These are phyloP conservation scores for Yamadazyma nakazawae DNA, from an alignment of 805 yeast genomes.

Conservation along the genomic window DNA sequence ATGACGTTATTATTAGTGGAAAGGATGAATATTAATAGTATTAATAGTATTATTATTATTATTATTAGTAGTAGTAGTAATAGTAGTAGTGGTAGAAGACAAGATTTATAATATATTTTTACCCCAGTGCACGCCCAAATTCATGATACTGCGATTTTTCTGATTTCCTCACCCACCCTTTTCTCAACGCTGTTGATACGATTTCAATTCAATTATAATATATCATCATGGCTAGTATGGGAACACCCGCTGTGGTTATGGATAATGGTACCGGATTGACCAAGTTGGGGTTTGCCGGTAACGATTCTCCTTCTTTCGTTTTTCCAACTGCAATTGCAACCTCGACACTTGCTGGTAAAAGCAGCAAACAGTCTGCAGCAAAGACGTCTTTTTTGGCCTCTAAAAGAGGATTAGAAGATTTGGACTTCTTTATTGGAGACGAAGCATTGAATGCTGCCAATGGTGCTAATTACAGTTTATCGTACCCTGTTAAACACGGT, in stretches of 20 bases:
- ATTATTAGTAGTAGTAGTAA: too few species aligned
- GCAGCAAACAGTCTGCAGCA: slow-evolving; percentile 40
- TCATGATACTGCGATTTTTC: background rate
- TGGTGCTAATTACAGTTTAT: slow-evolving; percentile 82
- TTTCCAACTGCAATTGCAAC: slow-evolving; percentile 97
- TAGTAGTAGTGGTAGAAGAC: slow-evolving; percentile 10
- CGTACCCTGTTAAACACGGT: slow-evolving; percentile 95
- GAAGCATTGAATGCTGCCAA: slow-evolving; percentile 91
- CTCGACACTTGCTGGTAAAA: slow-evolving; percentile 44
- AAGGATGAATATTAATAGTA: slow-evolving; percentile 58
- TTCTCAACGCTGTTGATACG: background rate
- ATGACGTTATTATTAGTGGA: slow-evolving; percentile 91
- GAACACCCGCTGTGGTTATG: slow-evolving; percentile 94
- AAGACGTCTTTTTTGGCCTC: slow-evolving; percentile 39
- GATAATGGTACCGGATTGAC: slow-evolving; percentile 99
- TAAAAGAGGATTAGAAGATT: slow-evolving; percentile 88
- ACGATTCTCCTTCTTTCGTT: slow-evolving; percentile 95
- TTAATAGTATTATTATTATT: too few species aligned
- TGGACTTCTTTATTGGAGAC: slow-evolving; percentile 93
- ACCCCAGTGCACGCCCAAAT: background rate
- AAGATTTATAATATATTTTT: background rate
- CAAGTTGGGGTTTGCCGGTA: slow-evolving; percentile 97
- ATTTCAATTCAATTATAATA: background rate
- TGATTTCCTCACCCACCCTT: slow-evolving; percentile 2
- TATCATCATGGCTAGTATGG: slow-evolving; percentile 53